Percentiles rank a stretch among this genome's conserved stretches.
phyloP scores from a whole-genome alignment of 768 basidiomycete genomes.

The Terana coerulea region DNA sequence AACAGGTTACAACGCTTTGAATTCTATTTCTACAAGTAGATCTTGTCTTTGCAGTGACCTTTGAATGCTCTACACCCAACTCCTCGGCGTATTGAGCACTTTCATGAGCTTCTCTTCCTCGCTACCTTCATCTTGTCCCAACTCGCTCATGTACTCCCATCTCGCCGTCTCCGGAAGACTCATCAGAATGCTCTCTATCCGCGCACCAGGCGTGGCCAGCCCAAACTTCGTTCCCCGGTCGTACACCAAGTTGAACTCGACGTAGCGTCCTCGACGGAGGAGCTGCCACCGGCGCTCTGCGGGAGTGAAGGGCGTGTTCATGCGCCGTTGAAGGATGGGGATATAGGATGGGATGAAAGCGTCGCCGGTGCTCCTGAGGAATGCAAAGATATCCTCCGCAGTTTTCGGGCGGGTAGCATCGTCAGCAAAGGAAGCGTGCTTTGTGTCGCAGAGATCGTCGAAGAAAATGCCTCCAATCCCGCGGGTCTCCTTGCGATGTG shows the following conservation, averaged over 20 bases:
- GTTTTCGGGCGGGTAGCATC: conserved; percentile 45
- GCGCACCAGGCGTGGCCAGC: conserved; percentile 52
- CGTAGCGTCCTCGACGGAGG: conserved; percentile 85
- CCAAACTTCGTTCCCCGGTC: conserved; percentile 71
- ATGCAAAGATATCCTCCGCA: conserved; percentile 69
- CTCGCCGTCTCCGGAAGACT: conserved; percentile 61
- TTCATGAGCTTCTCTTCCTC: conserved; percentile 49
- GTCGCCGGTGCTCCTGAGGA: conserved; percentile 68
- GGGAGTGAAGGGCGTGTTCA: conserved; percentile 53
- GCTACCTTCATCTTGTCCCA: conserved; percentile 45
- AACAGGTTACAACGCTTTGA: no score
- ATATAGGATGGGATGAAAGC: conserved; percentile 89
- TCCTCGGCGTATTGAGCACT: conserved; percentile 43
- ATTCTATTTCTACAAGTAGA: conserved; percentile 5
- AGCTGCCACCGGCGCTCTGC: conserved; percentile 89
- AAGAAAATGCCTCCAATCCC: conserved; percentile 97
- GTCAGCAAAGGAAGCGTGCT: conserved; percentile 60
- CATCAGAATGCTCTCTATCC: conserved; percentile 64
- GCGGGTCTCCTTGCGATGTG: conserved; percentile 80
- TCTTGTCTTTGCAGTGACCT: background rate
- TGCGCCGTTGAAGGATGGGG: conserved; percentile 71
- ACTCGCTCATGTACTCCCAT: conserved; percentile 65
- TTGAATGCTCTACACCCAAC: conserved; percentile 37
- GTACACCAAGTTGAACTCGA: conserved; percentile 80
- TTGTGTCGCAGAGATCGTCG: conserved; percentile 77